Evolutionary conservation across 2,329 filamentous ascomycete species (phyloP).

Genomic region (Cyclaneusma minus): DNA sequence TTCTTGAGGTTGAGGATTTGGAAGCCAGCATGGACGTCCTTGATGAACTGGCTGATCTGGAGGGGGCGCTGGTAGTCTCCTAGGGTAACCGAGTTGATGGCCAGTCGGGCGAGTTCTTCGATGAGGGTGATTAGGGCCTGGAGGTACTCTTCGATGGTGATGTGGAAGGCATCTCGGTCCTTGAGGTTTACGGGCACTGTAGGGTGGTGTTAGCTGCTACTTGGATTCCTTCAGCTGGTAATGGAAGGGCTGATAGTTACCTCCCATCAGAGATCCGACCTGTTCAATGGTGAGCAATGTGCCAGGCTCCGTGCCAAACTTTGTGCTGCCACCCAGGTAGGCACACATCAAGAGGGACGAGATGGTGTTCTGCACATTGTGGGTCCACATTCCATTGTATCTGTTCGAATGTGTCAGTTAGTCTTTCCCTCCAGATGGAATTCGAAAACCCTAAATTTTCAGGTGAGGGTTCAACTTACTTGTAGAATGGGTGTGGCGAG

Average conservation of each 20-base stretch:
- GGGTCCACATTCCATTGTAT: slow-evolving; percentile 74
- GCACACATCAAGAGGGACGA: slow-evolving; percentile 40
- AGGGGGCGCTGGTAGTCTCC: slow-evolving; percentile 78
- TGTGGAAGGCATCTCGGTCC: slow-evolving; percentile 77
- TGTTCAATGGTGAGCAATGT: slow-evolving; percentile 78
- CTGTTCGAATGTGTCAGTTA: slow-evolving; percentile 20
- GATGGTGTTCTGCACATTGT: slow-evolving; percentile 68
- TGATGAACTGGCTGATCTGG: slow-evolving; percentile 81
- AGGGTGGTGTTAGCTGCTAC: slow-evolving; percentile 5
- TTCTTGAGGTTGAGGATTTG: slow-evolving; percentile 97
- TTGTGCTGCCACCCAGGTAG: slow-evolving; percentile 74
- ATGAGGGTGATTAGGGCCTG: slow-evolving; percentile 74
- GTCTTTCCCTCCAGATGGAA: too few relatives aligned
- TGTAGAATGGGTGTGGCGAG: slow-evolving; percentile 89
- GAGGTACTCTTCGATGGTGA: slow-evolving; percentile 95
- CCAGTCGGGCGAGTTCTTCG: slow-evolving; percentile 79
- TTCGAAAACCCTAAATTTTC: too few relatives aligned
- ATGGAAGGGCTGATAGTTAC: slow-evolving; percentile 10
- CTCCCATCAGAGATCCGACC: slow-evolving; percentile 61
- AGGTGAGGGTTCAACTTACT: slow-evolving; percentile 31
- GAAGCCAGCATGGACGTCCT: slow-evolving; percentile 90
- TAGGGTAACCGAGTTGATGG: slow-evolving; percentile 86
- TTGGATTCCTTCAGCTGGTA: neutral
- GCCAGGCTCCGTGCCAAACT: slow-evolving; percentile 36
- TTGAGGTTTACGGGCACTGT: slow-evolving; percentile 84